Evolutionary conservation across 352 stramenopile genomes (phyloP).

Genomic region (Phytophthora palmivora): DNA sequence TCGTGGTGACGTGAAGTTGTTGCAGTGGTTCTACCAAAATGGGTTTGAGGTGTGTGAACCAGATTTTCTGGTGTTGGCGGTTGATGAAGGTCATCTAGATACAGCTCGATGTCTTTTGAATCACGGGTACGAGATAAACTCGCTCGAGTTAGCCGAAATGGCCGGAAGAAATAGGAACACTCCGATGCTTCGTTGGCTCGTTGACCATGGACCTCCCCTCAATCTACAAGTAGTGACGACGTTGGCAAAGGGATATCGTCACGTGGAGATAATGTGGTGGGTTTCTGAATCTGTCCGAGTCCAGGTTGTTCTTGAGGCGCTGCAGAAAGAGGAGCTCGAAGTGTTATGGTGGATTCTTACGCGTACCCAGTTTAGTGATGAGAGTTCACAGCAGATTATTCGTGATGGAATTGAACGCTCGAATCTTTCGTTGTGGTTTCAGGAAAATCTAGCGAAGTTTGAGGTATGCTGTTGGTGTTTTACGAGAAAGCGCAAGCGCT

Average conservation of each 20-base stretch:
- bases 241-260: background rate
- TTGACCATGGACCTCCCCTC: slow-evolving; percentile 1
- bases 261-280: slow-evolving; percentile 3
- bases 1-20: slow-evolving; percentile 1
- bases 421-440: background rate
- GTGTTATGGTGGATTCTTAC: slow-evolving; percentile 7
- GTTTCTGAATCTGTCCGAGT: slow-evolving; percentile 2
- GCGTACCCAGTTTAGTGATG: background rate
- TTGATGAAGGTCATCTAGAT: background rate
- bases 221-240: background rate
- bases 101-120: slow-evolving; percentile 1
- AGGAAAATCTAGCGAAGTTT: background rate
- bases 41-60: background rate
- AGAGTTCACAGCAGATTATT: background rate
- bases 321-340: background rate
- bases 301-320: background rate
- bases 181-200: slow-evolving; percentile 1
- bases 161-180: background rate
- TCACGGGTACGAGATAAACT: background rate
- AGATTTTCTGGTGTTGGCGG: slow-evolving; percentile 1
- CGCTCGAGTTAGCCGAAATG: background rate
- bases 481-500: background rate
- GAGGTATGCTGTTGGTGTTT: background rate
- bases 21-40: slow-evolving; percentile 8
- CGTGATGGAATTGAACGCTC: background rate